Evolutionary conservation across 2,329 filamentous ascomycete genomes (phyloP).

Genomic region (Phyllachora maydis): DNA sequence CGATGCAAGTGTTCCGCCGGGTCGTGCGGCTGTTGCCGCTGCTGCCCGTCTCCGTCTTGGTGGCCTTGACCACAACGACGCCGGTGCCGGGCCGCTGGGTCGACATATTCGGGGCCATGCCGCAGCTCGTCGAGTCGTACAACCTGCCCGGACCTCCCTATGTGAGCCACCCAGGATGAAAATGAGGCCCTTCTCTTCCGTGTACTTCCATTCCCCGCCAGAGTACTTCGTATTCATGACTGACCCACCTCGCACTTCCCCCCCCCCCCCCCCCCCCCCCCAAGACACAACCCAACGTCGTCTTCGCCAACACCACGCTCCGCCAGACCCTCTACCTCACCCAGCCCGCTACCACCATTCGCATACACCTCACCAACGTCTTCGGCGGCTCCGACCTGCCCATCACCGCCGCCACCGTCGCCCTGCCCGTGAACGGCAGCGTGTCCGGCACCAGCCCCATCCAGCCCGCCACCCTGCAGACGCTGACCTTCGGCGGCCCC

Average conservation of each 20-base stretch:
- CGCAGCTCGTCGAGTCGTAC: constrained; percentile 34
- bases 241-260: neutral
- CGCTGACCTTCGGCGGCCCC: constrained; percentile 33
- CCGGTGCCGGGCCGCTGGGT: too few species aligned
- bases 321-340: constrained; percentile 44
- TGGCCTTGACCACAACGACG: too few species aligned
- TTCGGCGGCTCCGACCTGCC: constrained; percentile 39
- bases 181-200: too few species aligned
- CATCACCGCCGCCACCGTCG: constrained; percentile 36
- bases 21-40: too few species aligned
- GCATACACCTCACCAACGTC: constrained; percentile 42
- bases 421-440: constrained; percentile 29
- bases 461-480: constrained; percentile 25
- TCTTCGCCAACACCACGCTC: constrained; percentile 40
- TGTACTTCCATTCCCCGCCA: constrained; percentile 31
- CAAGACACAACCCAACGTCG: constrained; percentile 24
- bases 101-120: constrained; percentile 40
- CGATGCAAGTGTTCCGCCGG: too few species aligned
- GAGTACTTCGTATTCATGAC: constrained; percentile 8
- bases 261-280: neutral
- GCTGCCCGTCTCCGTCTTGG: too few species aligned
- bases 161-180: too few species aligned
- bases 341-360: constrained; percentile 31
- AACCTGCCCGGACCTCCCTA: too few species aligned
- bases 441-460: constrained; percentile 30